These are phyloP conservation scores for Phoma sp. DNA, from an alignment of 2,329 filamentous ascomycete species.

Conservation along the genomic window DNA sequence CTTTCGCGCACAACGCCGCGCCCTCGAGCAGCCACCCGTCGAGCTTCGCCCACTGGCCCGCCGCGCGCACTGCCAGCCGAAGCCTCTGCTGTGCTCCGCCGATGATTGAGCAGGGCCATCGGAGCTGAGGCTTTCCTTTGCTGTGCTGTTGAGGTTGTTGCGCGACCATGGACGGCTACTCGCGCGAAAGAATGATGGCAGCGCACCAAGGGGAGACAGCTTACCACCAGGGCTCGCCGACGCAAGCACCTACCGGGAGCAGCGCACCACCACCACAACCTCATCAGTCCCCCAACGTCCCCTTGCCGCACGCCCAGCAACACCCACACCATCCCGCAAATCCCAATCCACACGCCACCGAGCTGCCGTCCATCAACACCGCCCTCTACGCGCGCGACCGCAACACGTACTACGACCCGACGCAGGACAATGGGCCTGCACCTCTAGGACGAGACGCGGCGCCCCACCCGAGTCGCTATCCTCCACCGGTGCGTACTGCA, in stretches of 20 bases:
- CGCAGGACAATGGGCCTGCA: conserved; percentile 51
- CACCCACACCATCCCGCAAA: conserved; percentile 24
- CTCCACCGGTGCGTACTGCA: conserved; percentile 37
- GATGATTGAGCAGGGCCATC: conserved; percentile 14
- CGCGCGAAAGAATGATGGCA: conserved; percentile 42
- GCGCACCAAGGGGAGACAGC: conserved; percentile 45
- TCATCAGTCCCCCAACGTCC: conserved; percentile 43
- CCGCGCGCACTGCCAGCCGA: conserved; percentile 1
- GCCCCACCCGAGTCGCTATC: conserved; percentile 43
- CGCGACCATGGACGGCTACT: conserved; percentile 38
- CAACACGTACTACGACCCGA: conserved; percentile 58
- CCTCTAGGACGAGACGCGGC: conserved; percentile 36
- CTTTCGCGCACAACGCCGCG: conserved; percentile 15
- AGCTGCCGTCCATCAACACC: conserved; percentile 49
- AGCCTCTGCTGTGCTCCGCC: conserved; percentile 14
- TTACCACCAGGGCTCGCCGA: conserved; percentile 27
- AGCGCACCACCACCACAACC: conserved; percentile 36
- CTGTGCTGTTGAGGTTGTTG: conserved; percentile 12
- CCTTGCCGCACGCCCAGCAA: conserved; percentile 33
- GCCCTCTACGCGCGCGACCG: conserved; percentile 49
- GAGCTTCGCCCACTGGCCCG: conserved; percentile 1
- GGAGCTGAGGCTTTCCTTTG: conserved; percentile 5
- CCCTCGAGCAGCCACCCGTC: conserved; percentile 5
- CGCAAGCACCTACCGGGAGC: too few species aligned
- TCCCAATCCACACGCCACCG: conserved; percentile 46